phyloP scores from a whole-genome alignment of 768 basidiomycete species.

The Calocera cornea region DNA sequence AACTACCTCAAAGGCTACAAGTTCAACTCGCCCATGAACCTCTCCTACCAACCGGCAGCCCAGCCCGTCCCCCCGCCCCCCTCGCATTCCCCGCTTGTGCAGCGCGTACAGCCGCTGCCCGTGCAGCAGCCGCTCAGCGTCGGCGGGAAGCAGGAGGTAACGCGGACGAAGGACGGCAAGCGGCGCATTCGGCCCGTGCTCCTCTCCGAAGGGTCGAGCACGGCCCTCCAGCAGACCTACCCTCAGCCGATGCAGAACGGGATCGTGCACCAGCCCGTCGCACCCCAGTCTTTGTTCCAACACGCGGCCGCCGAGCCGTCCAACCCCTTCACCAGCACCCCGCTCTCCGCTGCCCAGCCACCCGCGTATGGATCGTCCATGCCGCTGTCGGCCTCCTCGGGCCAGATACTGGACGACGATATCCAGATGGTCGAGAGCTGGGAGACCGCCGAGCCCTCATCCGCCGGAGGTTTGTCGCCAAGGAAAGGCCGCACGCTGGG shows the following conservation, averaged over 20 bases:
- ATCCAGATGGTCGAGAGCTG: constrained; percentile 4
- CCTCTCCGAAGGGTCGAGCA: constrained; percentile 13
- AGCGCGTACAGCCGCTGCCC: constrained; percentile 3
- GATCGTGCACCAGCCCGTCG: not conserved
- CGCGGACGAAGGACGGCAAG: constrained; percentile 33
- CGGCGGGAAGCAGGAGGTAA: constrained; percentile 16
- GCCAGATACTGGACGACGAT: not conserved
- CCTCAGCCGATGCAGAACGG: not conserved
- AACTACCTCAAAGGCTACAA: constrained; percentile 74
- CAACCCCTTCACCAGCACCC: not conserved
- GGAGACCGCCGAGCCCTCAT: not conserved
- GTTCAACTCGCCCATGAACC: constrained; percentile 28
- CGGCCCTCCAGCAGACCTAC: not conserved
- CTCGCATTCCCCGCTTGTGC: not conserved
- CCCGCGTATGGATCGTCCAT: not conserved
- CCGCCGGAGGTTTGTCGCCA: constrained; percentile 15
- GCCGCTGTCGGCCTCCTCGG: not conserved
- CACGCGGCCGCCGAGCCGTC: constrained; percentile 11
- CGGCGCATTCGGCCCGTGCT: constrained; percentile 43
- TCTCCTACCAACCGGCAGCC: not conserved
- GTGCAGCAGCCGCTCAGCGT: constrained; percentile 3
- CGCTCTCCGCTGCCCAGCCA: not conserved
- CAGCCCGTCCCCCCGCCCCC: not conserved
- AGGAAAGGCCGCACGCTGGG: constrained; percentile 47
- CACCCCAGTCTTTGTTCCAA: constrained; percentile 8